Base-by-base conservation (phyloP, 805 yeast genomes). In the Yarrowia porcina region DNA sequence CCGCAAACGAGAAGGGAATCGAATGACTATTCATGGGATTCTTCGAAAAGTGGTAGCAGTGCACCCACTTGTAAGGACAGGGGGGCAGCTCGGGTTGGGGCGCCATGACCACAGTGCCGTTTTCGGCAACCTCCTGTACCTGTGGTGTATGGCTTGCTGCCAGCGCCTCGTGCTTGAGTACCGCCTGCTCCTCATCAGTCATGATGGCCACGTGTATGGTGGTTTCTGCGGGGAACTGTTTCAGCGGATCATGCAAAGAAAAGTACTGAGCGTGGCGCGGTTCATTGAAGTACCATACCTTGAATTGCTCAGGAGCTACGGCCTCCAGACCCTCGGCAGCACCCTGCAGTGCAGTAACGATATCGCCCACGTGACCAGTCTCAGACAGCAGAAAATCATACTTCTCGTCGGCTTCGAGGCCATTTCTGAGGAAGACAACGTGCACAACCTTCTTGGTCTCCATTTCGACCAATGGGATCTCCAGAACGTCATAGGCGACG, bases 401-500 rank as follows among this genome's bases (percentile, higher is more conserved):
- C 32, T 49, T 49, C 10, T 49, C 57, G 41, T 49, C 41, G 1
- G 41, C 33, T 28, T 4, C 7, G 3, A 49, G 57, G 2, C 57
- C 57, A 17, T 33, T 21, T 1, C 57, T 41, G 32, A 49, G 23
- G 5, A 49, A 35, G 5, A 49, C 57, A 18, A 49, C 42, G n/a
- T 32, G 20, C 32, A 49, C 57, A 28, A 12, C 23, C 3, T 41
- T 30, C 85, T 90, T 82, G 66, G 82, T 84, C 73, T 94, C 99
- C 69, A 87, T 82, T 66, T 90, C 96, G 35, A 77, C 80, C 61
- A 93, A 76, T 1, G 92, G 84, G 45, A 91, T 84, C 49, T 84
- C 88, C 69, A 94, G 79, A 1, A 87, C 74, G 70, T 93, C 97
- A 71, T 88, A 93, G n/a, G n/a, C n/a, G n/a, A n/a, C n/a, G n/a